Evolutionary conservation across 371 early-diverging fungal genomes (phyloP).

Genomic region (Lichtheimia corymbifera): DNA sequence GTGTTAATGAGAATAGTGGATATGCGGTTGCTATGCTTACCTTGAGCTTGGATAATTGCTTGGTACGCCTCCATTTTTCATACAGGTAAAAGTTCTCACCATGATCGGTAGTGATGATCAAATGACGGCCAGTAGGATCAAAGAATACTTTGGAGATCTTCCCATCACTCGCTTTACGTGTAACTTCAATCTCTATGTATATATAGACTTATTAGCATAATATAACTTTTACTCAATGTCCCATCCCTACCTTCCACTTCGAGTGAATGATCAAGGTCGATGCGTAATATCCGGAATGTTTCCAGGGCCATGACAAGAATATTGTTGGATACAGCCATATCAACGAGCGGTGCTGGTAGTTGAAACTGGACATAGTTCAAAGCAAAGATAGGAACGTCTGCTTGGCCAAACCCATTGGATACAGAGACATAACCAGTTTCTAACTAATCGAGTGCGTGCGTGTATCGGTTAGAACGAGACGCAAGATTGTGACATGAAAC

Average conservation of each 20-base stretch:
- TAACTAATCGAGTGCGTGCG: conserved; percentile 26
- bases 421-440: conserved; percentile 56
- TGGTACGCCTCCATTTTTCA: conserved; percentile 75
- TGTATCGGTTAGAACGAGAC: background rate
- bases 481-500: background rate
- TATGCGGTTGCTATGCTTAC: conserved; percentile 36
- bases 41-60: conserved; percentile 64
- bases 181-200: conserved; percentile 73
- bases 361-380: conserved; percentile 83
- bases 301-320: conserved; percentile 74
- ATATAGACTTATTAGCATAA: background rate
- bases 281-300: conserved; percentile 64
- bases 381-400: conserved; percentile 66
- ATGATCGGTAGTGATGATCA: conserved; percentile 81
- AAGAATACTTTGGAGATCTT: conserved; percentile 73
- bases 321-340: conserved; percentile 80
- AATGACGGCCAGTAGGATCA: conserved; percentile 86
- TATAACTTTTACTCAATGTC: background rate
- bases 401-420: conserved; percentile 43
- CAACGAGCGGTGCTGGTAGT: conserved; percentile 68
- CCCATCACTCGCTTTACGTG: conserved; percentile 63
- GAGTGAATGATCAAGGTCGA: conserved; percentile 58
- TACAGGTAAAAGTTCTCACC: conserved; percentile 88
- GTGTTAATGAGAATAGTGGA: background rate
- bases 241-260: conserved; percentile 22